Evolutionary conservation across 192 early-diverging fungal species (phyloP), one percentile per base, ranked within the genome.

Genomic region (Coemansia brasiliensis): DNA sequence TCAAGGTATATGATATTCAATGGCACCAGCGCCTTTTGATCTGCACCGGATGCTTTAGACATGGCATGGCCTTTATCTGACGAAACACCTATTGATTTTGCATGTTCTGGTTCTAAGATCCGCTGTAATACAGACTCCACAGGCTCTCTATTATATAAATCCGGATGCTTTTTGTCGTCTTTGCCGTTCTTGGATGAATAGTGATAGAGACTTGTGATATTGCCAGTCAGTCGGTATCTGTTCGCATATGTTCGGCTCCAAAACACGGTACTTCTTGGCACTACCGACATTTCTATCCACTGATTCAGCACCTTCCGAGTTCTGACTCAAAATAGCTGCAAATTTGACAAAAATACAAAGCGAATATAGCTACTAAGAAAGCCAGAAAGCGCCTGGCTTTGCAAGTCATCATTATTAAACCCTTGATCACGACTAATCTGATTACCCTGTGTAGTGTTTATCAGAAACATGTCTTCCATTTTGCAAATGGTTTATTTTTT

Each of bases 1-100:
- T 67, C 67, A 52, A 77, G 16, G 25, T 77, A 77, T 0, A 77
- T 77, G 17, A 77, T 39, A 29, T 55, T 77, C 22, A 77, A 60
- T 12, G 74, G 74, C 38, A 77, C 74, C 27, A 77, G 57, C 0
- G 74, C 74, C 17, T 48, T 46, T 16, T 39, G 44, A 7, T 39
- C 35, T 49, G 35, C 13, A 4, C 2, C 24, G 4, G 20, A n/a
- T 12, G 24, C 24, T 5, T 6, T 29, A n/a, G n/a, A n/a, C n/a
- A n/a, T n/a, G n/a, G n/a, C n/a, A 4, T 43, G 50, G 3, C 12
- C 39, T 45, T 43, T 32, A 10, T 49, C 46, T 49, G 56, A 12
- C 12, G 68, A 43, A 7, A 42, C 45, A 3, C 61, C 57, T 16
- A 50, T 55, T 1, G 50, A 40, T 29, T 37, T 44, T 1, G 61